A percentile compares a stretch with the other conserved stretches of the same genome.
These are phyloP conservation scores for Mycena rebaudengoi DNA, from an alignment of 768 basidiomycete genomes.

Conservation along the genomic window DNA sequence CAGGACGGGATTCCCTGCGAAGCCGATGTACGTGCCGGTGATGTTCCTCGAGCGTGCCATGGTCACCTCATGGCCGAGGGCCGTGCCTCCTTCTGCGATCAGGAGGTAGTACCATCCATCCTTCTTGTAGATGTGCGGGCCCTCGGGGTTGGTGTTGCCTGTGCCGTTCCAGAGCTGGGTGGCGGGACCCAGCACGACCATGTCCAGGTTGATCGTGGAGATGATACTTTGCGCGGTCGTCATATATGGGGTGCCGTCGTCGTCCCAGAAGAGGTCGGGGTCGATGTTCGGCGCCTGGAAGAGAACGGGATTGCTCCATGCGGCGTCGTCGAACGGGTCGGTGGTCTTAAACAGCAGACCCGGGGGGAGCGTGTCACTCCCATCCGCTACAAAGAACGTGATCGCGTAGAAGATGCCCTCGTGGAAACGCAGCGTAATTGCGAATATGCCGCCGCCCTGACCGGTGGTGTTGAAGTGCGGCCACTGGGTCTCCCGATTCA, in stretches of 20 bases:
- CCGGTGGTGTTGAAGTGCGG: constrained; percentile 24
- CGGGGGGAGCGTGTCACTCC: constrained; percentile 16
- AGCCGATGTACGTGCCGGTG: constrained; percentile 33
- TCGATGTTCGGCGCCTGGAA: constrained; percentile 15
- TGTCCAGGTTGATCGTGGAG: constrained; percentile 26
- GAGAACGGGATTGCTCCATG: constrained; percentile 18
- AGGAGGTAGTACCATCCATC: constrained; percentile 40
- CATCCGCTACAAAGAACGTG: constrained; percentile 21
- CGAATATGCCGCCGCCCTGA: constrained; percentile 20
- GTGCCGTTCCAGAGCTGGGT: constrained; percentile 16
- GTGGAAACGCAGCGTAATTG: constrained; percentile 19
- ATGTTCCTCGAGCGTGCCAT: constrained; percentile 32
- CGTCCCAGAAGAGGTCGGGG: constrained; percentile 25
- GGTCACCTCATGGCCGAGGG: constrained; percentile 25
- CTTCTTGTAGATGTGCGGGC: constrained; percentile 23
- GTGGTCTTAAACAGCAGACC: constrained; percentile 20
- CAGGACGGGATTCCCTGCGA: constrained; percentile 20
- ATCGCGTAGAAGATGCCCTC: constrained; percentile 21
- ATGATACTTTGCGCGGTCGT: constrained; percentile 32
- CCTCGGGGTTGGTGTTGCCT: constrained; percentile 17
- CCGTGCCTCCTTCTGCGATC: constrained; percentile 38
- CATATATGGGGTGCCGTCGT: constrained; percentile 26
- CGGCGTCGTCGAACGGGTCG: constrained; percentile 20
- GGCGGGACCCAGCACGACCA: constrained; percentile 22
- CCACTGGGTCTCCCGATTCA: constrained; percentile 17